phyloP scores from a whole-genome alignment of 345 rosid species.

The Alliaria petiolata region DNA sequence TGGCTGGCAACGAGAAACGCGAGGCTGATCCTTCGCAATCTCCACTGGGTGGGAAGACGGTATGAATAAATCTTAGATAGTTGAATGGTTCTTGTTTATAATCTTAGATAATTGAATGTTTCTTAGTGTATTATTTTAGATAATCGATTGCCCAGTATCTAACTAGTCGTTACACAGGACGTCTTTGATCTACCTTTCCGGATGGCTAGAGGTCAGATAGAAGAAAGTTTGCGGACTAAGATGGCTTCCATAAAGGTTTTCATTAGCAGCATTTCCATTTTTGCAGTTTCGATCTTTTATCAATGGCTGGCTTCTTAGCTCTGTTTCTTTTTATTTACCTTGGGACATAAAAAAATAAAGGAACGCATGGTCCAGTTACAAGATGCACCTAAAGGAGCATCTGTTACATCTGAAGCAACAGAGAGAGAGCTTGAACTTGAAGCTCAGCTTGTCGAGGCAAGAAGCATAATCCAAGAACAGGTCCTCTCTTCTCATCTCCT shows the following conservation, averaged over 20 bases:
- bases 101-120: not conserved
- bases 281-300: not conserved
- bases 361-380: conserved; percentile 76
- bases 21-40: conserved; percentile 76
- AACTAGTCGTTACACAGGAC: conserved; percentile 48
- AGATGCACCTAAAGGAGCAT: conserved; percentile 88
- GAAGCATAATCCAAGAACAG: conserved; percentile 99
- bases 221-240: conserved; percentile 89
- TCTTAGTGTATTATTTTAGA: not conserved
- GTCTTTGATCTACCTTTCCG: conserved; percentile 90
- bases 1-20: conserved; percentile 51
- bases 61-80: conserved; percentile 19
- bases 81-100: not conserved
- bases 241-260: conserved; percentile 94
- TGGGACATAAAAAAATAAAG: conserved; percentile 6
- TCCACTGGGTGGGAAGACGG: conserved; percentile 95
- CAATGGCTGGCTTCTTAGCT: not conserved
- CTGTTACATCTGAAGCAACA: conserved; percentile 89
- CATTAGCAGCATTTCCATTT: not conserved
- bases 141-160: not conserved
- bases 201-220: conserved; percentile 97
- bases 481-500: conserved; percentile 24
- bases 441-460: conserved; percentile 99
- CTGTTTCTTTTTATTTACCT: not conserved
- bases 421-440: conserved; percentile 99